phyloP scores from a whole-genome alignment of 2,329 filamentous ascomycete genomes.

The Talaromyces sp. region DNA sequence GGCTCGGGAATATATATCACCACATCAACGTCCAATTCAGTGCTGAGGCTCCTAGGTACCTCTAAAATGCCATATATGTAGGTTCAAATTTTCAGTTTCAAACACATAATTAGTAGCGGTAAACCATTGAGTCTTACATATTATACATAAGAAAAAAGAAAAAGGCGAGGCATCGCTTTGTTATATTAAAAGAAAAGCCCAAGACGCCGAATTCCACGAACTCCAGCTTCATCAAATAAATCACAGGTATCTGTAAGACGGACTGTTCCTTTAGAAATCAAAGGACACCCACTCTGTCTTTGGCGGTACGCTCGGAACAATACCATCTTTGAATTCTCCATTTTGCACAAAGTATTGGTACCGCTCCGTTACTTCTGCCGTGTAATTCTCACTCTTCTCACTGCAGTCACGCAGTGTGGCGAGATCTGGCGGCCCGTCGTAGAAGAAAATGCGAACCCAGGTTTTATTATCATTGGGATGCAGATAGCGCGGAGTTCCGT shows the following conservation, averaged over 20 bases:
- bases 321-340: conserved; percentile 64
- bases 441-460: conserved; percentile 68
- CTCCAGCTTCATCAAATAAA: background rate
- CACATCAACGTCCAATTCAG: background rate
- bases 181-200: background rate
- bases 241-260: background rate
- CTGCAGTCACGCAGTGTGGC: conserved; percentile 48
- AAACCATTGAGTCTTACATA: background rate
- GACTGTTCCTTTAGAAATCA: conserved; percentile 58
- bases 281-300: conserved; percentile 70
- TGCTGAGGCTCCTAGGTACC: no score
- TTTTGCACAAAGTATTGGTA: conserved; percentile 64
- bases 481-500: conserved; percentile 51
- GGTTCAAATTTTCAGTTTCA: background rate
- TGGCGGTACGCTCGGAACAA: conserved; percentile 75
- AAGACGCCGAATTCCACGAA: background rate
- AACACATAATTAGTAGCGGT: background rate
- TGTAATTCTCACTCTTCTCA: conserved; percentile 51
- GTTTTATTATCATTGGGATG: conserved; percentile 51
- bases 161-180: background rate
- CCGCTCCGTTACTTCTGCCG: conserved; percentile 53
- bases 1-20: background rate
- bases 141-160: no score
- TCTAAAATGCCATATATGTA: background rate
- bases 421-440: conserved; percentile 59